Evolutionary conservation across 2,329 filamentous ascomycete genomes (phyloP), one percentile per base, ranked within the genome.

Genomic region (Xylariaceae sp.): DNA sequence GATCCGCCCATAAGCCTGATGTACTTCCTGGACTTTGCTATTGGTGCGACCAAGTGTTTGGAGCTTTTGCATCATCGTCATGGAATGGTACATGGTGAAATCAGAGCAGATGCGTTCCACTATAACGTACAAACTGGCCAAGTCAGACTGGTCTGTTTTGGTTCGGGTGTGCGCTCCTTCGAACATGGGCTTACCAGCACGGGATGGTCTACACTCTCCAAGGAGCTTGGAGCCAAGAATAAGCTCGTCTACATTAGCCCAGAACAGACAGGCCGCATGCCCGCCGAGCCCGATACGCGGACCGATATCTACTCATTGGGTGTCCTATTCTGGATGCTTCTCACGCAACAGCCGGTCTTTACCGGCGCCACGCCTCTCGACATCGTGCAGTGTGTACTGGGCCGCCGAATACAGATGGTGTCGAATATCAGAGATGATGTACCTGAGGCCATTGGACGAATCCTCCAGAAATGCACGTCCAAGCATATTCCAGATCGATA

Each of bases 301-400:
- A 96, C 92, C 15, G 92, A 97, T 70, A 95, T 96, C 30, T 96
- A 96, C 73, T 92, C 89, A 0, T 75, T 96, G 1, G 92, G 92
- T 3, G 85, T 96, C 37, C 71, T 96, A 1, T 92, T 96, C 69
- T 96, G 90, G 87, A 89, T 83, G 8, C 81, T 95, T 65, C 75
- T 95, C 43, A 88, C 89, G 1, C 89, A 91, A 26, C 82, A 86
- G 63, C 82, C 88, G 2, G 87, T 90, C 0, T 96, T 94, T 61
- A 85, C 87, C 34, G 92, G 89, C 9, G 80, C 84, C 12, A 86
- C 84, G 0, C 89, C 92, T 0, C 81, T 96, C 54, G 92, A 96
- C 64, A 90, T 96, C 42, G 90, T 97, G 60, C 92, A 96, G 68
- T 89, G 86, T 61, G 90, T 96, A 10, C 77, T 97, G 8, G 86